Percentiles rank a stretch among this genome's conserved stretches.
These are phyloP conservation scores for Ettlia oleoabundans DNA, from an alignment of 139 green algal genomes.

Conservation along the genomic window DNA sequence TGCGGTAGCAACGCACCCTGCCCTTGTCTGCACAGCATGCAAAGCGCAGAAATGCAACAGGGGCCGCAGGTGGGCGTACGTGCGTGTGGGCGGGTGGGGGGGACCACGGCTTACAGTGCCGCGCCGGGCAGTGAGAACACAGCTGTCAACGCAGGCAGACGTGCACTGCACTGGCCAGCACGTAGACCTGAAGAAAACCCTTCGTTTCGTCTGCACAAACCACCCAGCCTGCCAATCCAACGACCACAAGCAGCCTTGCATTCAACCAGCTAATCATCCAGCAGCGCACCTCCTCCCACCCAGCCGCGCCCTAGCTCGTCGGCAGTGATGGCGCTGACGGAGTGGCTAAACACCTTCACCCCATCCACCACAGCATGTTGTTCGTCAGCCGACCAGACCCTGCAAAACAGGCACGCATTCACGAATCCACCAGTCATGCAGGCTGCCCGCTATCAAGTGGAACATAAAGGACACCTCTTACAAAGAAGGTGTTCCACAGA, in stretches of 20 bases:
- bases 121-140: too few species aligned
- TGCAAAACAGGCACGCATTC: background rate
- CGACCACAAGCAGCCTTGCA: too few species aligned
- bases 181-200: too few species aligned
- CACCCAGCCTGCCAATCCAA: background rate
- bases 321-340: slow-evolving; percentile 5
- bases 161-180: too few species aligned
- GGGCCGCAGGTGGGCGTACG: too few species aligned
- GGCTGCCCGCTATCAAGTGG: too few species aligned
- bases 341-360: background rate
- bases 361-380: background rate
- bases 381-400: background rate
- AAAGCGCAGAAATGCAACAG: background rate
- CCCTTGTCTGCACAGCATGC: slow-evolving; percentile 17
- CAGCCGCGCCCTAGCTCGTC: slow-evolving; percentile 30
- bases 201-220: background rate
- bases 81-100: too few species aligned
- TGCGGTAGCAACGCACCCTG: background rate
- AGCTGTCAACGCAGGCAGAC: slow-evolving; percentile 27
- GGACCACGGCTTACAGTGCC: too few species aligned
- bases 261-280: too few species aligned
- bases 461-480: too few species aligned
- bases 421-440: background rate
- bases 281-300: background rate
- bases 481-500: too few species aligned